phyloP scores from a whole-genome alignment of 2,329 filamentous ascomycete genomes.

The Monosporascus cannonballus region DNA sequence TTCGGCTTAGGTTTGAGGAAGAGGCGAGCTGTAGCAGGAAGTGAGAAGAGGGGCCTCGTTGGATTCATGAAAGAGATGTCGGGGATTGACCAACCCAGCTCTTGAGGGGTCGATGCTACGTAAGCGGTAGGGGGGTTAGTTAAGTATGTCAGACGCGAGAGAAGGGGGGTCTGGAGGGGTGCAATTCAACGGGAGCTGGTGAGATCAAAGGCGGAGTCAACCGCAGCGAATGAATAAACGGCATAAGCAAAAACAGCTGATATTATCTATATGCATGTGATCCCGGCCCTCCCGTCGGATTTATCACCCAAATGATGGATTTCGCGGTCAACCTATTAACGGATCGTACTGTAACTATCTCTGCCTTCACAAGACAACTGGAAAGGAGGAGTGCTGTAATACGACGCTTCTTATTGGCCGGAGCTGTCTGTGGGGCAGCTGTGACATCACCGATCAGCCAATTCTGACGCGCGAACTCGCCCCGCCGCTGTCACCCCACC shows the following conservation, averaged over 20 bases:
- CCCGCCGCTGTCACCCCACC: too few relatives aligned
- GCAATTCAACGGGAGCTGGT: neutral
- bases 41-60: constrained; percentile 9
- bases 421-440: constrained; percentile 8
- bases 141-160: neutral
- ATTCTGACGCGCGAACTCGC: too few relatives aligned
- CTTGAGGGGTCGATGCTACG: neutral
- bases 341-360: constrained; percentile 12
- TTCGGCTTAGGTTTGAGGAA: constrained; percentile 4
- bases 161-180: neutral
- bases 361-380: neutral
- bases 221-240: neutral
- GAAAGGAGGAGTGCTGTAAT: constrained; percentile 19
- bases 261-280: neutral
- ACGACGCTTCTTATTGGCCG: constrained; percentile 19
- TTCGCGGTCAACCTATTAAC: neutral
- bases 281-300: constrained; percentile 1
- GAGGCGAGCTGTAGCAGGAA: constrained; percentile 6
- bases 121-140: neutral
- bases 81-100: neutral
- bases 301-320: neutral
- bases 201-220: neutral
- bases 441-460: constrained; percentile 18
- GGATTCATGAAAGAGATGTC: constrained; percentile 19
- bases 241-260: neutral